A percentile compares a stretch with the other conserved stretches of the same genome.
Conservation (phyloP, 495 filamentous ascomycete species). For the Penicillium mononematosum region DNA sequence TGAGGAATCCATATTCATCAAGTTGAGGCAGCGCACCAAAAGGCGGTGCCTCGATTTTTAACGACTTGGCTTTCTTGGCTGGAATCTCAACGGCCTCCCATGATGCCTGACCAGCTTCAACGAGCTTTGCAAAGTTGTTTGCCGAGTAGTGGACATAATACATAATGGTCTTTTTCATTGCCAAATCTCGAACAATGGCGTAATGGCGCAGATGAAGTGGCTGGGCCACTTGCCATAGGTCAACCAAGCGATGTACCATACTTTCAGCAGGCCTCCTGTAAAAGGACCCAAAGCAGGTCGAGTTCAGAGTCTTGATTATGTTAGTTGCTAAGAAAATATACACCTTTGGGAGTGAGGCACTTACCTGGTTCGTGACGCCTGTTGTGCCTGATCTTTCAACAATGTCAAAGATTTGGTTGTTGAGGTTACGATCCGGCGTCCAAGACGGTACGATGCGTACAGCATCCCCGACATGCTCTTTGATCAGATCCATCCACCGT, state of each 20-base stretch:
- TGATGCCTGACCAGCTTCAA: slow-evolving; percentile 51
- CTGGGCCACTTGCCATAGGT: slow-evolving; percentile 61
- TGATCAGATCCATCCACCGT: slow-evolving; percentile 23
- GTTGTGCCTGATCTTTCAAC: slow-evolving; percentile 49
- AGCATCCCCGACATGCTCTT: slow-evolving; percentile 33
- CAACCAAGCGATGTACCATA: slow-evolving; percentile 52
- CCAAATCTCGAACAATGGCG: slow-evolving; percentile 61
- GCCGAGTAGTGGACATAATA: slow-evolving; percentile 61
- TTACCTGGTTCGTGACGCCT: slow-evolving; percentile 54
- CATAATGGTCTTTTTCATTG: slow-evolving; percentile 48
- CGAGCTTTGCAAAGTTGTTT: slow-evolving; percentile 55
- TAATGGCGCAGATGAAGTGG: slow-evolving; percentile 62
- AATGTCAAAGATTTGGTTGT: slow-evolving; percentile 55
- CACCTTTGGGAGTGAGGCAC: slow-evolving; percentile 6
- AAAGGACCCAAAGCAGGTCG: slow-evolving; percentile 49
- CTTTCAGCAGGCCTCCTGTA: slow-evolving; percentile 60
- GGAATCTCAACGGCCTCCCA: slow-evolving; percentile 59
- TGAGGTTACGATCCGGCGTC: slow-evolving; percentile 51
- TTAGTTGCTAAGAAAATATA: slow-evolving; percentile 5
- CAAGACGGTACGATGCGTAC: slow-evolving; percentile 51
- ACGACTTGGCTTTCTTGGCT: slow-evolving; percentile 37
- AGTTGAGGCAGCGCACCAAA: slow-evolving; percentile 39
- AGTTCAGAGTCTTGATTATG: slow-evolving; percentile 46
- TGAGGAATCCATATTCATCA: slow-evolving; percentile 56
- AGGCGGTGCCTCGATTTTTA: slow-evolving; percentile 30